A percentile compares a stretch with the other conserved stretches of the same genome.
Evolutionary conservation across 768 basidiomycete genomes (phyloP).

Genomic region (Leccinum variicolor): DNA sequence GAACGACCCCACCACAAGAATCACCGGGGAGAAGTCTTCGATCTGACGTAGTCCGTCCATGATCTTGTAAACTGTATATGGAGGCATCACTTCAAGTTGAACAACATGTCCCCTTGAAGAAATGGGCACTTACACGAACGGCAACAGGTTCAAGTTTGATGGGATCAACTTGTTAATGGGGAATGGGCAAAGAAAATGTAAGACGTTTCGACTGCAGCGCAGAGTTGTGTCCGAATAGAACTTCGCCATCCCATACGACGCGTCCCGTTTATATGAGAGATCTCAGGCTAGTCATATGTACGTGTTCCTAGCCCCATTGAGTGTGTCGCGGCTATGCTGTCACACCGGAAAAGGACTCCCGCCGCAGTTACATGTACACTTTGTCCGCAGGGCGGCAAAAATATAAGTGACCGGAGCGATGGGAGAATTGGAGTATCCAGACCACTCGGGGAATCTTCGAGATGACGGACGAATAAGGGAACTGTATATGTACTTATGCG

Average conservation of each 20-base stretch:
- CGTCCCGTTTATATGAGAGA: background rate
- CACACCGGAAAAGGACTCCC: background rate
- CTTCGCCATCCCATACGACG: background rate
- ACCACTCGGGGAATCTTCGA: background rate
- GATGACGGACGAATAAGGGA: constrained; percentile 7
- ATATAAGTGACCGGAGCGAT: background rate
- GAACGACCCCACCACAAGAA: background rate
- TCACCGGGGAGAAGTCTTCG: background rate
- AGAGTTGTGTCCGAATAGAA: background rate
- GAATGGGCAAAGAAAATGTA: no score
- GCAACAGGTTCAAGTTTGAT: background rate
- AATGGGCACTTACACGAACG: background rate
- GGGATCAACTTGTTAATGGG: background rate
- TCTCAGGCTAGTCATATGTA: background rate
- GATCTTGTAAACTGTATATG: background rate
- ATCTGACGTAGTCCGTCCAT: background rate
- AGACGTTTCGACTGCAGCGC: background rate
- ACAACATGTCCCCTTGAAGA: background rate
- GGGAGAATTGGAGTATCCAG: background rate
- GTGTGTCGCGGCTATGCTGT: background rate
- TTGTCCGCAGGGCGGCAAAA: background rate
- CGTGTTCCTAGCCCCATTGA: background rate
- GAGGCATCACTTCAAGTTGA: background rate
- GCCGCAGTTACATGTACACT: no score
- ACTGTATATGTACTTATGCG: constrained; percentile 21